A percentile compares a stretch with the other conserved stretches of the same genome.
These are phyloP conservation scores for Achaetomiella virescens DNA, from an alignment of 495 filamentous ascomycete genomes.

Conservation along the genomic window DNA sequence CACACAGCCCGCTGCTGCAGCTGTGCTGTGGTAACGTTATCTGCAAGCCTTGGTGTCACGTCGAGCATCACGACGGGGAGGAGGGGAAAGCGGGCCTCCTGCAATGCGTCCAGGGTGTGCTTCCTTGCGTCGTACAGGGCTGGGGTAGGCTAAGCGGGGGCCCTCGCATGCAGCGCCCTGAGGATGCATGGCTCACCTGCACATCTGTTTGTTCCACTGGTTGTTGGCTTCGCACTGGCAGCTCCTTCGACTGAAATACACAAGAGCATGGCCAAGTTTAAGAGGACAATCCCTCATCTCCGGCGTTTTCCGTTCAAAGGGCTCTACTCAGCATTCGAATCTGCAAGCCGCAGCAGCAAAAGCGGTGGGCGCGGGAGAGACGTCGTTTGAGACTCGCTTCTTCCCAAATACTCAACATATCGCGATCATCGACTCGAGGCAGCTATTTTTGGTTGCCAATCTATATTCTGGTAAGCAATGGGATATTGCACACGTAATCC, in stretches of 20 bases:
- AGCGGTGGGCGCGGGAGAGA: too few relatives aligned
- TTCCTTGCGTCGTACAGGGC: background rate
- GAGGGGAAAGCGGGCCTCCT: conserved; percentile 4
- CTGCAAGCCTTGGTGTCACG: conserved; percentile 12
- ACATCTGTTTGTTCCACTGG: background rate
- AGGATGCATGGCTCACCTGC: conserved; percentile 2
- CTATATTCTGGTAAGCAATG: background rate
- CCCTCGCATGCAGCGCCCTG: conserved; percentile 1
- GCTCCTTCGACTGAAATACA: background rate
- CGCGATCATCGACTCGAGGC: too few relatives aligned
- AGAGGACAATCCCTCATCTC: background rate
- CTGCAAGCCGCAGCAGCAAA: too few relatives aligned
- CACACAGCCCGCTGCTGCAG: background rate
- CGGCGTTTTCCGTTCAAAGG: background rate
- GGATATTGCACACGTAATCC: background rate
- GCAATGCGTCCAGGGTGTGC: background rate
- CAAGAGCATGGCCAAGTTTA: background rate
- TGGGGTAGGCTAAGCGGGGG: background rate
- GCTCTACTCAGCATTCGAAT: too few relatives aligned
- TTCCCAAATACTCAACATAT: too few relatives aligned
- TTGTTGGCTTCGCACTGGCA: background rate
- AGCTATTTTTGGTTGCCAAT: too few relatives aligned
- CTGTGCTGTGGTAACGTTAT: too few relatives aligned
- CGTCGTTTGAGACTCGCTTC: too few relatives aligned
- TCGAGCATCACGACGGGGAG: conserved; percentile 10